These are phyloP conservation scores for Yamadazyma takamatsuzukensis DNA, from an alignment of 805 yeast species.

Conservation along the genomic window DNA sequence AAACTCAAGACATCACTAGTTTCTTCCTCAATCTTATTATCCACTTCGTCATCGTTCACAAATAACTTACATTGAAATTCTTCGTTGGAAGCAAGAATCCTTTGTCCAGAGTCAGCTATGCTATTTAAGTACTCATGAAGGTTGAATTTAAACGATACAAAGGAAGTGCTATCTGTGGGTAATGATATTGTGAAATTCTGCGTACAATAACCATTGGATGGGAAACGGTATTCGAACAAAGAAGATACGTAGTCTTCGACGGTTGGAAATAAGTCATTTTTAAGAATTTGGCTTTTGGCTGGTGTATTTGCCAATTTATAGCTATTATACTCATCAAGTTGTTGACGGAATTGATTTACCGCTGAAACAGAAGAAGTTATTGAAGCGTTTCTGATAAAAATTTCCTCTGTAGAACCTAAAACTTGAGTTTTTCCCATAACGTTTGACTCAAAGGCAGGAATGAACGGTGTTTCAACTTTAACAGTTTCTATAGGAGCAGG, in stretches of 20 bases:
- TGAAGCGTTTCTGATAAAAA: constrained; percentile 35
- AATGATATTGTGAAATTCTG: constrained; percentile 35
- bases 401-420: constrained; percentile 23
- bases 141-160: constrained; percentile 29
- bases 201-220: constrained; percentile 36
- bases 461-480: constrained; percentile 5
- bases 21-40: constrained; percentile 23
- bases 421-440: constrained; percentile 28
- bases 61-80: constrained; percentile 38
- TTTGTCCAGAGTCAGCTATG: constrained; percentile 30
- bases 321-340: constrained; percentile 9
- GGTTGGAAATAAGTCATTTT: constrained; percentile 29
- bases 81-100: constrained; percentile 32
- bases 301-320: constrained; percentile 12
- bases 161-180: constrained; percentile 35
- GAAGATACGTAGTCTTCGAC: constrained; percentile 21
- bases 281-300: constrained; percentile 22
- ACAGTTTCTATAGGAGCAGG: constrained; percentile 1
- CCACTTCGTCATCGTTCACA: constrained; percentile 39
- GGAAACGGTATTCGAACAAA: constrained; percentile 36
- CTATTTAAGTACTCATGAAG: constrained; percentile 32
- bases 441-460: constrained; percentile 13
- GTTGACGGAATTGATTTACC: constrained; percentile 7
- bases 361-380: constrained; percentile 25
- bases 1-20: constrained; percentile 15